These are phyloP conservation scores for Saccharomycopsis sp. DNA, from an alignment of 805 yeast genomes.

Conservation along the genomic window DNA sequence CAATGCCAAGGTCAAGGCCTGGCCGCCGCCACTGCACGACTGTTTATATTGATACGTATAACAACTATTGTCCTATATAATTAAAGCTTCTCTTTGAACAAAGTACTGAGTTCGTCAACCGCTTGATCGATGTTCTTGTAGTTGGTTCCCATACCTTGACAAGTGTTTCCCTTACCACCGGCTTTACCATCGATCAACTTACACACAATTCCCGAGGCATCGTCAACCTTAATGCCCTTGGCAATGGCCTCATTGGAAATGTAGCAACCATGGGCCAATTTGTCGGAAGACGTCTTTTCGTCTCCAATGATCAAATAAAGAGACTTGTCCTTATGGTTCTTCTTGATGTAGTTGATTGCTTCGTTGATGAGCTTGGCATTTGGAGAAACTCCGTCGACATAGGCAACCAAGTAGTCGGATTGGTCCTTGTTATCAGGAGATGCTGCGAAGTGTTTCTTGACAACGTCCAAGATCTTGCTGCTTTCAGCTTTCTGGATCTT, in stretches of 20 bases:
- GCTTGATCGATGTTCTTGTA: slow-evolving; percentile 66
- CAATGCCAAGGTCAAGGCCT: too few relatives aligned
- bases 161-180: slow-evolving; percentile 96
- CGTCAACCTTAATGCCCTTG: slow-evolving; percentile 69
- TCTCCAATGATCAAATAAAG: slow-evolving; percentile 75
- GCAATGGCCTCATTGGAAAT: slow-evolving; percentile 63
- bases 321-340: slow-evolving; percentile 65
- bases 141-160: slow-evolving; percentile 95
- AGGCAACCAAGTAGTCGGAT: slow-evolving; percentile 56
- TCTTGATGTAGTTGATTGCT: slow-evolving; percentile 78
- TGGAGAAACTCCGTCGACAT: slow-evolving; percentile 56
- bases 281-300: slow-evolving; percentile 40
- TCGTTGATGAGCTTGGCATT: slow-evolving; percentile 94
- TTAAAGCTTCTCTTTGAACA: slow-evolving; percentile 53
- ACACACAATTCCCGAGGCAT: slow-evolving; percentile 66
- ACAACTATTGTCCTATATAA: too few relatives aligned
- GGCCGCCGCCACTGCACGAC: too few relatives aligned
- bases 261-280: slow-evolving; percentile 94
- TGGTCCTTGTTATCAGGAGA: slow-evolving; percentile 35
- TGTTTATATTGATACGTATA: too few relatives aligned
- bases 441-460: slow-evolving; percentile 53
- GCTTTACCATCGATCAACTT: slow-evolving; percentile 88
- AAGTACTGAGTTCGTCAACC: slow-evolving; percentile 56
- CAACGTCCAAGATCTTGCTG: slow-evolving; percentile 72
- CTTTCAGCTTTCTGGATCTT: slow-evolving; percentile 82